These are phyloP conservation scores for Russula sp. DNA, from an alignment of 768 basidiomycete species.

Conservation along the genomic window DNA sequence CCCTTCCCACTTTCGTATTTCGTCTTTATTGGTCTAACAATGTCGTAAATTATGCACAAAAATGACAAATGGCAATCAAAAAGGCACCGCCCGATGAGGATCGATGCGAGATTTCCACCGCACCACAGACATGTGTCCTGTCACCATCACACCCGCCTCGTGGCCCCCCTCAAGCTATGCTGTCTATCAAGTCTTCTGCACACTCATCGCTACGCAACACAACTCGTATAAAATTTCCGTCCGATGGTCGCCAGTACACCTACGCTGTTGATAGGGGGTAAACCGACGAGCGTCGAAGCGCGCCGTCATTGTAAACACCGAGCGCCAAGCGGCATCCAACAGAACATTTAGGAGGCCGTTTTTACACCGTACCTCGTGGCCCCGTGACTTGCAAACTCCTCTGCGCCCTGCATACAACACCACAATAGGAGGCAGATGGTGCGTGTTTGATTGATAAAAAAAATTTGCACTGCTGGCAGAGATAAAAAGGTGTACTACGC, in stretches of 20 bases:
- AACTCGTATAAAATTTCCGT: too few species aligned
- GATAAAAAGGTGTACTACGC: slow-evolving; percentile 23
- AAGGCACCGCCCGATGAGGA: background rate
- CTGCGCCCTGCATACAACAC: slow-evolving; percentile 56
- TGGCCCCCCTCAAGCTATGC: too few species aligned
- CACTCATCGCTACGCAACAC: too few species aligned
- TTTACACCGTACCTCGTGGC: slow-evolving; percentile 31
- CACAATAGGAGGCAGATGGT: slow-evolving; percentile 43
- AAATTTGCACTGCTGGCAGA: background rate
- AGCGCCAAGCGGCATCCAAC: background rate
- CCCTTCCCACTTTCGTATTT: background rate
- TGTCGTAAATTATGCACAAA: background rate
- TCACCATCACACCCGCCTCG: slow-evolving; percentile 36
- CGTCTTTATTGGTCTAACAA: background rate
- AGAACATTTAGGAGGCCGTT: background rate
- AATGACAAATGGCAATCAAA: background rate
- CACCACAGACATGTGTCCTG: slow-evolving; percentile 29
- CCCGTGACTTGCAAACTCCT: slow-evolving; percentile 48
- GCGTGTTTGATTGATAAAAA: background rate
- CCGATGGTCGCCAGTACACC: slow-evolving; percentile 37
- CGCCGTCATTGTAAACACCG: slow-evolving; percentile 30
- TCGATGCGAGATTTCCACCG: background rate
- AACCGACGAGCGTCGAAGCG: slow-evolving; percentile 37
- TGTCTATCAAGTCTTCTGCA: too few species aligned
- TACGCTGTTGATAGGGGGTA: slow-evolving; percentile 47